A percentile compares a stretch with the other conserved stretches of the same genome.
Conservation (phyloP, 2,329 filamentous ascomycete genomes). For the Endocalyx cinctus region DNA sequence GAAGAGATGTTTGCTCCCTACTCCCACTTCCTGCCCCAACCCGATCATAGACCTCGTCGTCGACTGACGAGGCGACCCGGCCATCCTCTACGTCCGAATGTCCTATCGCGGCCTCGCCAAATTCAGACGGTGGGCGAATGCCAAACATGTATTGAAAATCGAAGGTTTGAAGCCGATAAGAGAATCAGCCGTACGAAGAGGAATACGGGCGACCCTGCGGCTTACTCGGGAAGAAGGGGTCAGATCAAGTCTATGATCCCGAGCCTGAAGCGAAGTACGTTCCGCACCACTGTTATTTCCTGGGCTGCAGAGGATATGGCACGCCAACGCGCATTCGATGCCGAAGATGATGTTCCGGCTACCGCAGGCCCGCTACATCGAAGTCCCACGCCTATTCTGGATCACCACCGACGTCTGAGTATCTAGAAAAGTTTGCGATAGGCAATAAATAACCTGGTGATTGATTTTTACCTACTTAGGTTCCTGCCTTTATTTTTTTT, state of each 20-base stretch:
- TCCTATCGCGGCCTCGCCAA: conserved; percentile 4
- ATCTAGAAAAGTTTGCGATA: conserved; percentile 6
- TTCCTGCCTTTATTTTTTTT: too few relatives aligned
- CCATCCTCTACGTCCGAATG: conserved; percentile 13
- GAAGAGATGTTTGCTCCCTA: too few relatives aligned
- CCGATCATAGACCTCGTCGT: conserved; percentile 7
- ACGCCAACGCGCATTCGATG: conserved; percentile 1
- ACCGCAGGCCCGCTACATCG: conserved; percentile 5
- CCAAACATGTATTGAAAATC: conserved; percentile 18
- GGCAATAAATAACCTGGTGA: background rate
- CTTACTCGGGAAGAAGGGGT: conserved; percentile 7
- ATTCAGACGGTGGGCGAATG: conserved; percentile 25
- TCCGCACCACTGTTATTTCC: conserved; percentile 12
- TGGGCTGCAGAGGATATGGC: conserved; percentile 6
- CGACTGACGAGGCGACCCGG: conserved; percentile 18
- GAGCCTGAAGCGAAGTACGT: conserved; percentile 10
- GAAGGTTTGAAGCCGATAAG: conserved; percentile 15
- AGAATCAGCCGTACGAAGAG: conserved; percentile 4
- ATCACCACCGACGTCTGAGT: conserved; percentile 10
- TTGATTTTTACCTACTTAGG: conserved; percentile 1
- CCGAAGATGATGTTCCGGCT: conserved; percentile 6
- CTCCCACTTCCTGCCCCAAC: background rate
- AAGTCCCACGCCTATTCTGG: conserved; percentile 16
- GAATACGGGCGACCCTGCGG: background rate
- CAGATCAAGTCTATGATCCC: conserved; percentile 15